Evolutionary conservation across 306 rosid species (phyloP).

Genomic region (Rosa persica): DNA sequence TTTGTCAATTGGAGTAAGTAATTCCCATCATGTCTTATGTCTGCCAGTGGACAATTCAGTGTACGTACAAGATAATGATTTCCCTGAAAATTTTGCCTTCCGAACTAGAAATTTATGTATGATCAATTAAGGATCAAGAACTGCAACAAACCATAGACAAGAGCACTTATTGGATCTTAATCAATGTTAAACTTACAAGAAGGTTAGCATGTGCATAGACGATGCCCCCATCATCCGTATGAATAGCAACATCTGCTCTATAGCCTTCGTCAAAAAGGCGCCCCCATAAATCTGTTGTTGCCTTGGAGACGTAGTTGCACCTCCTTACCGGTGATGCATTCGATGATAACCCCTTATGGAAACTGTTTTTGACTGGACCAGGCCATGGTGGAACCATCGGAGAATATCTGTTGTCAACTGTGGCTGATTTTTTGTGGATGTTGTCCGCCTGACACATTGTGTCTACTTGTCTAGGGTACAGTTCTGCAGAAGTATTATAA

Average conservation of each 20-base stretch:
- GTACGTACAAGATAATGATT: neutral
- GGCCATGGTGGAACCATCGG: constrained; percentile 52
- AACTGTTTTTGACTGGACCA: constrained; percentile 24
- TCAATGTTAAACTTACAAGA: constrained; percentile 60
- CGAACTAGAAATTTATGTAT: neutral
- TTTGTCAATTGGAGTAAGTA: neutral
- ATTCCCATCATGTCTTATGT: neutral
- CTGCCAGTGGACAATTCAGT: neutral
- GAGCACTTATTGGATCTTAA: constrained; percentile 1
- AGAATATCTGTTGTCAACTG: constrained; percentile 23
- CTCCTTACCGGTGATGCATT: constrained; percentile 32
- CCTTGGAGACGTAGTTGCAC: constrained; percentile 42
- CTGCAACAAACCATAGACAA: neutral
- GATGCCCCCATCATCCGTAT: constrained; percentile 60
- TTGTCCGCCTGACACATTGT: constrained; percentile 35
- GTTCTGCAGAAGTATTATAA: constrained; percentile 30
- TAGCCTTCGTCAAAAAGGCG: constrained; percentile 67
- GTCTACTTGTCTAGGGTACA: constrained; percentile 15
- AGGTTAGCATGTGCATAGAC: constrained; percentile 72
- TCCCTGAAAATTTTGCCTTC: neutral
- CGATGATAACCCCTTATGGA: constrained; percentile 14
- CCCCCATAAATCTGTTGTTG: constrained; percentile 61
- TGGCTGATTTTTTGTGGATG: constrained; percentile 18
- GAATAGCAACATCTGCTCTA: constrained; percentile 73
- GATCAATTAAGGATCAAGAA: neutral